These are phyloP conservation scores for Penicillium sumatraense DNA, from an alignment of 2,329 filamentous ascomycete species.

Conservation along the genomic window DNA sequence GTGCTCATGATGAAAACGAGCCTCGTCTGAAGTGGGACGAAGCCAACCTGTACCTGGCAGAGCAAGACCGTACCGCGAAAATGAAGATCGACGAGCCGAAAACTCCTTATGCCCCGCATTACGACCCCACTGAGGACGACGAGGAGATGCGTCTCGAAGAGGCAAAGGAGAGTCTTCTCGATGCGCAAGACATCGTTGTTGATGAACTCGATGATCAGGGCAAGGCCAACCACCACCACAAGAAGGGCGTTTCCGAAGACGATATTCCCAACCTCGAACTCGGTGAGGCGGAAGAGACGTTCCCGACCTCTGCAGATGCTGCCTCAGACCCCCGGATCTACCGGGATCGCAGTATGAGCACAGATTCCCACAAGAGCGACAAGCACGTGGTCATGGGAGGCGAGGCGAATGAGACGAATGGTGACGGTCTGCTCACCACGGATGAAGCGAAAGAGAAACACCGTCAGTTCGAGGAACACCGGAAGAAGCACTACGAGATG, in stretches of 20 bases:
- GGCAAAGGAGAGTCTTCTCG: conserved; percentile 52
- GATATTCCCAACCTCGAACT: conserved; percentile 92
- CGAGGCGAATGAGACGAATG: conserved; percentile 38
- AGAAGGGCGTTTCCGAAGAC: conserved; percentile 60
- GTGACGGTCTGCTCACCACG: conserved; percentile 58
- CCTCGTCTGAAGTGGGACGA: conserved; percentile 97
- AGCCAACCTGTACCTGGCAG: conserved; percentile 93
- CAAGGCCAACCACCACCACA: conserved; percentile 43
- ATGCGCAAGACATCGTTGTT: conserved; percentile 72
- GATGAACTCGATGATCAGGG: conserved; percentile 66
- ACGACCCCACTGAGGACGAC: conserved; percentile 86
- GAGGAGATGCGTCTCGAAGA: conserved; percentile 59
- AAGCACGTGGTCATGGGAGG: conserved; percentile 82
- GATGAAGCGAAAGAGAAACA: conserved; percentile 88
- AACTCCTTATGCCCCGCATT: conserved; percentile 91
- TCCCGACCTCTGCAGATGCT: conserved; percentile 44
- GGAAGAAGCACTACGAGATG: conserved; percentile 99
- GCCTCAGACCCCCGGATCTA: conserved; percentile 50
- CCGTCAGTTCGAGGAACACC: conserved; percentile 82
- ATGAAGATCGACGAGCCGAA: conserved; percentile 99
- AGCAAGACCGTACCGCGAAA: conserved; percentile 90
- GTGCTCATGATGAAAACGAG: conserved; percentile 62
- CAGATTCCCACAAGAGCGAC: conserved; percentile 53
- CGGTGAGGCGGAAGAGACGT: conserved; percentile 83
- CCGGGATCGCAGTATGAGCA: conserved; percentile 46